These are phyloP conservation scores for Vigna reflexopilosa DNA, from an alignment of 306 rosid genomes.

Conservation along the genomic window DNA sequence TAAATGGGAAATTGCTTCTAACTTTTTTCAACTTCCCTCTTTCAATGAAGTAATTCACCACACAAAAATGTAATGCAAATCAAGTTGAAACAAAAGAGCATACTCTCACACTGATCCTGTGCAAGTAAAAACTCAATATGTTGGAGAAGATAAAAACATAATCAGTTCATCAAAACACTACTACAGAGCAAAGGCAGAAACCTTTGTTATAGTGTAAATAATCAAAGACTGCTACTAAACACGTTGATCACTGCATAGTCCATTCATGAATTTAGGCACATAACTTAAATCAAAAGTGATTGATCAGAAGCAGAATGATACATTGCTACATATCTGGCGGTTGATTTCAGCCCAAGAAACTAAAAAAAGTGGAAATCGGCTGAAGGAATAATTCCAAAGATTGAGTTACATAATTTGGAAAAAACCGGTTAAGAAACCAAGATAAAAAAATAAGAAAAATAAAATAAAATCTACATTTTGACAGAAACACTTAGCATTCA, in stretches of 20 bases:
- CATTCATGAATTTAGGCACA: background rate
- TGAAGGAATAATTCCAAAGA: constrained; percentile 12
- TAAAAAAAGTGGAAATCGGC: background rate
- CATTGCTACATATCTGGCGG: background rate
- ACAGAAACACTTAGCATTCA: constrained; percentile 12
- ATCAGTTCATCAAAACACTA: background rate
- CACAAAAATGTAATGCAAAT: background rate
- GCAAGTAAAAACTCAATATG: background rate
- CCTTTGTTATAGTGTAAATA: background rate
- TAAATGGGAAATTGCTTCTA: background rate
- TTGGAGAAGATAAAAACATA: background rate
- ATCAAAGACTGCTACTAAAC: constrained; percentile 1
- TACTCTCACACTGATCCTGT: background rate
- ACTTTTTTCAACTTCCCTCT: background rate
- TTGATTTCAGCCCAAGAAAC: constrained; percentile 42
- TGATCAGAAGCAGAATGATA: constrained; percentile 5
- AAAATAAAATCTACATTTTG: constrained; percentile 17
- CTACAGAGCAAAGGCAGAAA: background rate
- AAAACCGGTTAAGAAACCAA: background rate
- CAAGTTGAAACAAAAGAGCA: constrained; percentile 4
- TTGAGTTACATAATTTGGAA: constrained; percentile 13
- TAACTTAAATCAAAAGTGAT: background rate
- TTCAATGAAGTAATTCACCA: constrained; percentile 16
- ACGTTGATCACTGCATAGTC: constrained; percentile 22
- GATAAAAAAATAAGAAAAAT: background rate